phyloP scores from a whole-genome alignment of 306 rosid genomes.

The Erythrophleum fordii region DNA sequence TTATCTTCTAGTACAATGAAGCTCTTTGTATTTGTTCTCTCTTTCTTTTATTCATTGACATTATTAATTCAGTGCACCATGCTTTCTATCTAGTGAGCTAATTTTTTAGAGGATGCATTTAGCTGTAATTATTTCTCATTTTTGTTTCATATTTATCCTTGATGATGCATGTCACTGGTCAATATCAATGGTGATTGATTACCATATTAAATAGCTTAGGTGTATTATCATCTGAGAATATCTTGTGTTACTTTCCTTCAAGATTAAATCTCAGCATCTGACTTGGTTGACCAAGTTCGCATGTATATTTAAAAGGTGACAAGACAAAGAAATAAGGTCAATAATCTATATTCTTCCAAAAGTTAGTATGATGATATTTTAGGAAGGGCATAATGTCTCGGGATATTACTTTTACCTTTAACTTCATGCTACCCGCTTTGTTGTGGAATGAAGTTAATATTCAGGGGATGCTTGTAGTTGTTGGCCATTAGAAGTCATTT shows the following conservation, averaged over 20 bases:
- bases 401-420: not conserved
- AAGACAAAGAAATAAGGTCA: not conserved
- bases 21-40: slow-evolving; percentile 13
- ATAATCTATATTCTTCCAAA: not conserved
- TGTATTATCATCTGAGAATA: slow-evolving; percentile 27
- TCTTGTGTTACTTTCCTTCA: slow-evolving; percentile 3
- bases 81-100: not conserved
- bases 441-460: slow-evolving; percentile 16
- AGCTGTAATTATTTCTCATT: slow-evolving; percentile 2
- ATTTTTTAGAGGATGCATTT: not conserved
- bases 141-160: not conserved
- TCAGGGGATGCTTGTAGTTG: slow-evolving; percentile 5
- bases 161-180: slow-evolving; percentile 27
- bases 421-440: slow-evolving; percentile 1
- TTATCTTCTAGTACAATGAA: slow-evolving; percentile 14
- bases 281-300: slow-evolving; percentile 11
- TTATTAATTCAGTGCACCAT: not conserved
- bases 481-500: not conserved
- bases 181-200: slow-evolving; percentile 17
- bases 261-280: slow-evolving; percentile 9
- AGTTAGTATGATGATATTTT: not conserved
- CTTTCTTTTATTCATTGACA: not conserved
- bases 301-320: not conserved
- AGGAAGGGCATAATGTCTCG: not conserved
- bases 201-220: slow-evolving; percentile 7